Evolutionary conservation across 2,329 filamentous ascomycete genomes (phyloP), one percentile per base, ranked within the genome.

Genomic region (Microdochium bolleyi): DNA sequence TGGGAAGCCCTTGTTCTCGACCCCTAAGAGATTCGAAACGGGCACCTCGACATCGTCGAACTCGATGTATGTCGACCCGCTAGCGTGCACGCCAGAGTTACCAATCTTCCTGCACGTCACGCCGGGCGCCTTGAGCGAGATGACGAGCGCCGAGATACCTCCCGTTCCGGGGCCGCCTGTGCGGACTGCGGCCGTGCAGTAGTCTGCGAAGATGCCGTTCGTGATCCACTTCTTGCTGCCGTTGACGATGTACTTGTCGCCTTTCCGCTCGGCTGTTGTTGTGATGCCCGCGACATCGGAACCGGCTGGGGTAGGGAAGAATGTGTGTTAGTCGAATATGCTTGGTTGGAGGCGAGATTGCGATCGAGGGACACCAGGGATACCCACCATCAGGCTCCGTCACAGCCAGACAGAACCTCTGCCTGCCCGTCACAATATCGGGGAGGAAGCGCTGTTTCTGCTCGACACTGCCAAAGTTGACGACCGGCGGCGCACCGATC

Each of bases 221-320:
- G 82, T 84, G 56, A 84, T 84, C 79, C 79, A 82, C 61, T 82
- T 82, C 68, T 85, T 84, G 34, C 73, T 74, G 0, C 82, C 82
- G 53, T 83, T 83, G 7, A 84, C 79, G 41, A 83, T 61, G 58
- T 83, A 85, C 0, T 72, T 74, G 24, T 74, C 65, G 11, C 54
- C 52, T 16, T 41, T 54, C 8, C 67, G 65, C 48, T 66, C 64
- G 0, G 82, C 82, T 0, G 78, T 83, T 10, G 80, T 83, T 52
- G 74, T 72, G 49, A 85, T 77, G 58, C 77, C 78, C 1, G 79
- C 79, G 3, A 85, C 81, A 60, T 85, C 82, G 2, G 79, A 83
- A 2, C 78, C 77, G 24, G 53, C 37, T 30, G 27, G 27, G 27
- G 27, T 5, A 30, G 27, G 27, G 27, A 30, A 30, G 27, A 30